phyloP scores from a whole-genome alignment of 768 basidiomycete species.

The Glaciozyma martinii region DNA sequence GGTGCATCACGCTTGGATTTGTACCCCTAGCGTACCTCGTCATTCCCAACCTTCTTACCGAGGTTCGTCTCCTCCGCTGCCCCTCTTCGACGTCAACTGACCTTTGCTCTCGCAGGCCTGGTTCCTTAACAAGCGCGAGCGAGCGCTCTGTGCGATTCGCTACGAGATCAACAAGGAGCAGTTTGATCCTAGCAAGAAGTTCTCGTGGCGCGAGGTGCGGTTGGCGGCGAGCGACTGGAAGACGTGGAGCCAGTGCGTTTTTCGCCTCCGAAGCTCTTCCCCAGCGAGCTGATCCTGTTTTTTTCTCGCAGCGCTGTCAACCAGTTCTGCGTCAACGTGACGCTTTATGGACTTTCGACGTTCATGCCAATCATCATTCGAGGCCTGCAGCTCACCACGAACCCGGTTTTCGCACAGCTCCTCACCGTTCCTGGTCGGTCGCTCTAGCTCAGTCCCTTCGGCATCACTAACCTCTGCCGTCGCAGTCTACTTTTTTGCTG shows the following conservation, averaged over 20 bases:
- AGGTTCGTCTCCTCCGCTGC: not conserved
- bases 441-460: not conserved
- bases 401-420: conserved; percentile 6
- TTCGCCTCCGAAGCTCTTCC: not conserved
- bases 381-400: conserved; percentile 3
- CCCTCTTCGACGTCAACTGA: not conserved
- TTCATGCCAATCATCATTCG: conserved; percentile 24
- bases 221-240: conserved; percentile 12
- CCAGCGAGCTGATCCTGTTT: too few species aligned
- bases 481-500: conserved; percentile 15
- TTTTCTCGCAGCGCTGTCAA: not conserved
- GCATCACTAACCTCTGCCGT: too few species aligned
- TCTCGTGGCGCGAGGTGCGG: conserved; percentile 13
- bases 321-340: not conserved
- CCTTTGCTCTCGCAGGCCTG: conserved; percentile 2
- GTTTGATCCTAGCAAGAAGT: conserved; percentile 12
- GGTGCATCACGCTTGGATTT: conserved; percentile 7
- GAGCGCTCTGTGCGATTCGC: not conserved
- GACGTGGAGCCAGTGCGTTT: conserved; percentile 16
- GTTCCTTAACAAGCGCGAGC: conserved; percentile 16
- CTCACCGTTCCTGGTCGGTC: conserved; percentile 11
- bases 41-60: conserved; percentile 12
- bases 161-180: conserved; percentile 14
- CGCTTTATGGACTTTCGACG: conserved; percentile 10
- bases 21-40: conserved; percentile 17